phyloP scores from a whole-genome alignment of 129 eudicot species.

The Tagetes erecta region DNA sequence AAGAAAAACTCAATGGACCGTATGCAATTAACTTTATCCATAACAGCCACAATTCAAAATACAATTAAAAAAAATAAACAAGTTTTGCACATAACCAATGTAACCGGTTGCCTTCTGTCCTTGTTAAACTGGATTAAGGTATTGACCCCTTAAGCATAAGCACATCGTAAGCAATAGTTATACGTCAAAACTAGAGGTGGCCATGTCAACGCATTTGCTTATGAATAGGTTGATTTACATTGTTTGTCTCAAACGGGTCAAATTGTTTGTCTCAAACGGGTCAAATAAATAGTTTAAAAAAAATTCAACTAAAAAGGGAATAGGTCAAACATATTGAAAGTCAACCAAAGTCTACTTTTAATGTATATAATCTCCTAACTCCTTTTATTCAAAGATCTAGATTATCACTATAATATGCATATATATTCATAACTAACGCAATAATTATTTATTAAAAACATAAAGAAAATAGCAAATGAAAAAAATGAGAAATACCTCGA shows the following conservation, averaged over 20 bases:
- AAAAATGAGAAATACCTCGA: slow-evolving; percentile 33
- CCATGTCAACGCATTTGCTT: neutral
- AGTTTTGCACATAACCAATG: too few species aligned
- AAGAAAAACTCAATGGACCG: too few species aligned
- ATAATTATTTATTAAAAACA: too few species aligned
- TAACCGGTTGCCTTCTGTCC: too few species aligned
- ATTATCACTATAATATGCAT: neutral
- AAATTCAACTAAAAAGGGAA: neutral
- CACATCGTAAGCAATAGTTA: too few species aligned
- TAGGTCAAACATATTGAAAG: neutral
- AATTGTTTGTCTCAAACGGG: too few species aligned
- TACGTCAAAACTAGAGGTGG: neutral
- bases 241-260: neutral
- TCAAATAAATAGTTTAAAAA: neutral
- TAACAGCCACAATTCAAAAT: too few species aligned
- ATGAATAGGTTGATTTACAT: neutral
- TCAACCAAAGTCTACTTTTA: neutral
- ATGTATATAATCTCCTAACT: neutral
- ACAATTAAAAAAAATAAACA: too few species aligned
- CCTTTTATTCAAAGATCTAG: neutral
- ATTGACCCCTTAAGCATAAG: too few species aligned
- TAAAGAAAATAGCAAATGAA: neutral
- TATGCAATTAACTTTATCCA: too few species aligned
- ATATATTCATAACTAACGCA: neutral
- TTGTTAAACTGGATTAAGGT: too few species aligned